Percentiles rank a stretch among this genome's conserved stretches.
Evolutionary conservation across 768 basidiomycete species (phyloP).

Genomic region (Punctularia strigosozonata): DNA sequence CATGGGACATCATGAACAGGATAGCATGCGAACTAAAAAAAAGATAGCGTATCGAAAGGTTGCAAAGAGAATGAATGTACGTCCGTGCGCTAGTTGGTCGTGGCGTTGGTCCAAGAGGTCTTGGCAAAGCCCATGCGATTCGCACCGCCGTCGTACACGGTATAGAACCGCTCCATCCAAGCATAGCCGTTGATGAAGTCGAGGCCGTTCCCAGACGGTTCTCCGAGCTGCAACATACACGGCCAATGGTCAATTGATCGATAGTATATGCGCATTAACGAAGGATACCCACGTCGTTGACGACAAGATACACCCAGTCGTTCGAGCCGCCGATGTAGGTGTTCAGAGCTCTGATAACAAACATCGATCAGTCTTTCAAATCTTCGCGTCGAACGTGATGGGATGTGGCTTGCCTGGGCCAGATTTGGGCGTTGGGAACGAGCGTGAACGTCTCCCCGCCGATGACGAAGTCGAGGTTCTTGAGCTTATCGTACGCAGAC

Average conservation of each 20-base stretch:
- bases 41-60: too few species aligned
- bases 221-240: slow-evolving; percentile 7
- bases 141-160: slow-evolving; percentile 21
- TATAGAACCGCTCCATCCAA: slow-evolving; percentile 26
- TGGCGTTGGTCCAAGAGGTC: slow-evolving; percentile 19
- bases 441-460: slow-evolving; percentile 2
- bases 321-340: slow-evolving; percentile 6
- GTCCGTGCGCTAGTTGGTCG: slow-evolving; percentile 20
- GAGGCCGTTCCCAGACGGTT: slow-evolving; percentile 15
- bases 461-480: slow-evolving; percentile 2
- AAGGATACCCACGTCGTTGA: slow-evolving; percentile 1
- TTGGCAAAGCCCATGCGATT: slow-evolving; percentile 22
- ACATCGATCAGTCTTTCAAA: too few species aligned
- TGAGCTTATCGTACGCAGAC: neutral
- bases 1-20: too few species aligned
- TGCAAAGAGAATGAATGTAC: too few species aligned
- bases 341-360: too few species aligned
- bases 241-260: too few species aligned
- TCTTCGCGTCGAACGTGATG: too few species aligned
- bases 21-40: too few species aligned
- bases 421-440: slow-evolving; percentile 1
- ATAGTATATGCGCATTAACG: neutral
- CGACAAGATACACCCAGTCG: slow-evolving; percentile 7
- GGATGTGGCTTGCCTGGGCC: too few species aligned
- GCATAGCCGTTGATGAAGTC: slow-evolving; percentile 25